A percentile compares a stretch with the other conserved stretches of the same genome.
Evolutionary conservation across 345 rosid genomes (phyloP).

Genomic region (Iberis pinnata): DNA sequence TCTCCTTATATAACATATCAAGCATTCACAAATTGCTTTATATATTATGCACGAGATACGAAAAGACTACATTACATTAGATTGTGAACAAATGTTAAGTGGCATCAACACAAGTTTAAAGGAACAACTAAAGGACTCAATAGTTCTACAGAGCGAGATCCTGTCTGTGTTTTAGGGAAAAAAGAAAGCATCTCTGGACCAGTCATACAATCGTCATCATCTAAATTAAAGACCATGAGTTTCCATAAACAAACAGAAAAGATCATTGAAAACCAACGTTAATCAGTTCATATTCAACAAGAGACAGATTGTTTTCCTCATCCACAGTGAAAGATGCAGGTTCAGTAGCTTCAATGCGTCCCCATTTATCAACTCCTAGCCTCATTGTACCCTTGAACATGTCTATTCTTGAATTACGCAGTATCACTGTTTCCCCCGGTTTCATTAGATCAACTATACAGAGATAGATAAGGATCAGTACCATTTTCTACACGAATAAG

Average conservation of each 20-base stretch:
- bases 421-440: constrained; percentile 56
- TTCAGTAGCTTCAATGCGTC: constrained; percentile 71
- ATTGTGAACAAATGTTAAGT: no score
- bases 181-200: constrained; percentile 16
- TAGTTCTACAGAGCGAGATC: no score
- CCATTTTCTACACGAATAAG: not conserved
- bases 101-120: not conserved
- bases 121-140: not conserved
- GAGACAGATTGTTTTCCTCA: constrained; percentile 75
- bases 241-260: constrained; percentile 19
- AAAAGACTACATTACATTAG: no score
- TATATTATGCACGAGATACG: no score
- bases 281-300: constrained; percentile 82
- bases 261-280: constrained; percentile 58
- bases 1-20: no score
- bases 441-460: constrained; percentile 64
- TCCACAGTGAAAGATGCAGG: constrained; percentile 54
- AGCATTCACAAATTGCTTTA: no score
- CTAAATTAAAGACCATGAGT: constrained; percentile 20
- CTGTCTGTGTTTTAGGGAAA: constrained; percentile 12
- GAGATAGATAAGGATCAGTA: not conserved
- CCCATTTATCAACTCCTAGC: constrained; percentile 97
- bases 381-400: constrained; percentile 99
- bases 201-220: constrained; percentile 19
- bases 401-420: constrained; percentile 88